Conservation (phyloP, 257 asterid genomes). For the Solanum raphanifolium region DNA sequence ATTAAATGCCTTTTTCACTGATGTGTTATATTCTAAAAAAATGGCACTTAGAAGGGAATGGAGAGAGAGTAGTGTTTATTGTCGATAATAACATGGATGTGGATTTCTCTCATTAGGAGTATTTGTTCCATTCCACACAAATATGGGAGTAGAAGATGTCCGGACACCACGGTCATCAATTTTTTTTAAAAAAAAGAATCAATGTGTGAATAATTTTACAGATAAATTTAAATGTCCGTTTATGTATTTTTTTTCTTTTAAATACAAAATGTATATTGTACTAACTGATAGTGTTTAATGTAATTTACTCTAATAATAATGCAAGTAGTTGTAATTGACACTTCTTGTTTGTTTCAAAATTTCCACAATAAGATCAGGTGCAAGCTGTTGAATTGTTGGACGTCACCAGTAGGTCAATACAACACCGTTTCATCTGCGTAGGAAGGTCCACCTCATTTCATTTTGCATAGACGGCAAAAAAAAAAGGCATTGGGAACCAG, state of each 20-base stretch:
- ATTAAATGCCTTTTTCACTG: background rate
- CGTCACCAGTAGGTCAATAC: background rate
- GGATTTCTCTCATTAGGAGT: background rate
- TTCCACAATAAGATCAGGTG: background rate
- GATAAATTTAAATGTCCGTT: background rate
- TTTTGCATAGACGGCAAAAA: background rate
- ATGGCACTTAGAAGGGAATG: background rate
- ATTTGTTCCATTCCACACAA: background rate
- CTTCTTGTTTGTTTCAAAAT: background rate
- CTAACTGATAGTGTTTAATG: background rate
- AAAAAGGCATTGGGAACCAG: background rate
- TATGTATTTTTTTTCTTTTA: background rate
- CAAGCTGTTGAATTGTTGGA: background rate
- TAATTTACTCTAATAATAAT: background rate
- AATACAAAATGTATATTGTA: background rate
- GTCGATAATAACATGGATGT: background rate
- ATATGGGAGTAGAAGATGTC: background rate
- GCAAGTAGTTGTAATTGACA: background rate
- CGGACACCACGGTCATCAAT: background rate
- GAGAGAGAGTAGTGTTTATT: background rate
- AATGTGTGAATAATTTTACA: background rate
- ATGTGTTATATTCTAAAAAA: background rate
- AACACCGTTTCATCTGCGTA: no score
- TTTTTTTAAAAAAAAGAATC: background rate
- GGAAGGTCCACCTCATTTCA: background rate